phyloP scores from a whole-genome alignment of 129 eudicot genomes.

The Arctium minus region DNA sequence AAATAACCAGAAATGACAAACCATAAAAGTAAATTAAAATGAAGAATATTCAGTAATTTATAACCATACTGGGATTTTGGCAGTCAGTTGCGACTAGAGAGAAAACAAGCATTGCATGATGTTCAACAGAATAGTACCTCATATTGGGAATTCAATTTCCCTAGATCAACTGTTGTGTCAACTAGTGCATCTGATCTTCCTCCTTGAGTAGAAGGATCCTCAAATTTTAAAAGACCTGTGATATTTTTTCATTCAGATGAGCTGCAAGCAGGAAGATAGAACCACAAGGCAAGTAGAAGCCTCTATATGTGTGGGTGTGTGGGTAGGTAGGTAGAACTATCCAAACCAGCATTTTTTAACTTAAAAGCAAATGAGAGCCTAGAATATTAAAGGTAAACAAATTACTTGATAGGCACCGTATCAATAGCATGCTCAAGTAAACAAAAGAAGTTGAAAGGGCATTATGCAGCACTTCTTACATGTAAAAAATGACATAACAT shows the following conservation, averaged over 20 bases:
- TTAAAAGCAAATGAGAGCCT: not conserved
- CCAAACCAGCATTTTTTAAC: not conserved
- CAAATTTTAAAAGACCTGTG: conserved; percentile 36
- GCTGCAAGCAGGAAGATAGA: not conserved
- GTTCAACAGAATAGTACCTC: conserved; percentile 43
- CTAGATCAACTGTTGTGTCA: conserved; percentile 35
- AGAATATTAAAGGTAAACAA: not conserved
- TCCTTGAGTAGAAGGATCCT: conserved; percentile 34
- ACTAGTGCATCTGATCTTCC: conserved; percentile 33
- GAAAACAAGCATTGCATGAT: conserved; percentile 14
- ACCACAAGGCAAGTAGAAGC: conserved; percentile 10
- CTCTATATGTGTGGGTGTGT: not conserved
- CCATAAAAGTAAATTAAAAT: not conserved
- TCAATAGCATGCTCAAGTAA: conserved; percentile 15
- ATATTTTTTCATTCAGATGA: conserved; percentile 20
- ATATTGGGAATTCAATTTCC: conserved; percentile 26
- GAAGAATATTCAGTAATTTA: not conserved
- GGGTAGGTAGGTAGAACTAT: not conserved
- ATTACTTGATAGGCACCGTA: not conserved
- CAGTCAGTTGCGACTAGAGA: not conserved
- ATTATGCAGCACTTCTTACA: conserved; percentile 4
- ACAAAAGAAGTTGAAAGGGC: not conserved
- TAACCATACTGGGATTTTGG: not conserved
- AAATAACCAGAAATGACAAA: not conserved
- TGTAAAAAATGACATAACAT: not conserved